Evolutionary conservation across 371 early-diverging fungal genomes (phyloP).

Genomic region (Basidiobolus meristosporus): DNA sequence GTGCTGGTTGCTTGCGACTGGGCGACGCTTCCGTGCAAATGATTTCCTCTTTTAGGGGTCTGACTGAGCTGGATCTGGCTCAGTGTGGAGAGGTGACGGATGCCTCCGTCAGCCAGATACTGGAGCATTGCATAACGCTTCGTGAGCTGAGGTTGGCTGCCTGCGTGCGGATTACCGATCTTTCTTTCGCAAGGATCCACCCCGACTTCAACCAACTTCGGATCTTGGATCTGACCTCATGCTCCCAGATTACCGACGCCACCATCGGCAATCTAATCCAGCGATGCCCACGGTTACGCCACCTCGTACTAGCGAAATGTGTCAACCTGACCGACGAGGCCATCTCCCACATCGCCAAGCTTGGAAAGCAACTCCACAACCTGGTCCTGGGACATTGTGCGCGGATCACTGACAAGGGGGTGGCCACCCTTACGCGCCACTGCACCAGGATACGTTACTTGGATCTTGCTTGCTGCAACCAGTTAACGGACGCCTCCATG

Average conservation of each 20-base stretch:
- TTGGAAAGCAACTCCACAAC: conserved; percentile 35
- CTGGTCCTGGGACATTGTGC: conserved; percentile 35
- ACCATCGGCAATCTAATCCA: conserved; percentile 20
- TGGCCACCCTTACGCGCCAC: conserved; percentile 20
- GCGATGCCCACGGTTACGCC: conserved; percentile 32
- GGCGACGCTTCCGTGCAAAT: too few relatives aligned
- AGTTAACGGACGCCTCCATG: conserved; percentile 27
- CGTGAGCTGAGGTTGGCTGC: conserved; percentile 23
- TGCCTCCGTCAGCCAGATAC: conserved; percentile 17
- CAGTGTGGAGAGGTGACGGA: conserved; percentile 25
- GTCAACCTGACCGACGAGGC: conserved; percentile 24
- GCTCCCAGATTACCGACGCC: conserved; percentile 23
- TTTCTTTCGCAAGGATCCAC: conserved; percentile 16
- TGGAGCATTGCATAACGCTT: conserved; percentile 18
- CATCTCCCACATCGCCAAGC: conserved; percentile 17
- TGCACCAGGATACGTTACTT: conserved; percentile 41
- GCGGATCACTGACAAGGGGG: conserved; percentile 25
- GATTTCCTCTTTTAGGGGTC: too few relatives aligned
- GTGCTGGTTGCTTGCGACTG: too few relatives aligned
- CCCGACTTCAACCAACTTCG: conserved; percentile 22
- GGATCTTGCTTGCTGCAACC: conserved; percentile 32
- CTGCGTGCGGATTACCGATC: conserved; percentile 19
- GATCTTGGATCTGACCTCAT: conserved; percentile 31
- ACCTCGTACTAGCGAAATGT: conserved; percentile 35
- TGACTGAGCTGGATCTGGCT: conserved; percentile 33